A percentile compares a stretch with the other conserved stretches of the same genome.
phyloP scores from a whole-genome alignment of 2,329 filamentous ascomycete genomes.

The Xylaria digitata region DNA sequence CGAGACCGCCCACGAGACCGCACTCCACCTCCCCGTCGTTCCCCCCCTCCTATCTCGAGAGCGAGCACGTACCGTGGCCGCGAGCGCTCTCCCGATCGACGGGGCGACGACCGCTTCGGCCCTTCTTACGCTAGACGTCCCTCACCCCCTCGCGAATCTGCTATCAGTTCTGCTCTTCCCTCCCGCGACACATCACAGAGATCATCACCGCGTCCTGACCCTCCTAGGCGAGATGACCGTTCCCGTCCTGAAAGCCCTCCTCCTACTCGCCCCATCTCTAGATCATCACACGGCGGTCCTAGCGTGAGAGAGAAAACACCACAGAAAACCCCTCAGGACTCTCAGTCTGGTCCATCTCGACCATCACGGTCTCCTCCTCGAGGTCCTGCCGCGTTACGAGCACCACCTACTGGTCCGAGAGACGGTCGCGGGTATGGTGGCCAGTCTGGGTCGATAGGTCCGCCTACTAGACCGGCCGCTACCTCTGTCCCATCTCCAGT shows the following conservation, averaged over 20 bases:
- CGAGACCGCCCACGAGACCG: constrained; percentile 57
- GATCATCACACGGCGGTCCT: constrained; percentile 46
- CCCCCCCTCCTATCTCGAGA: constrained; percentile 54
- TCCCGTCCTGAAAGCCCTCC: constrained; percentile 59
- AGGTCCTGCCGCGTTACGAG: constrained; percentile 65
- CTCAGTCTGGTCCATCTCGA: constrained; percentile 41
- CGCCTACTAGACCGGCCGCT: constrained; percentile 49
- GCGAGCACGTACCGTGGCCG: constrained; percentile 64
- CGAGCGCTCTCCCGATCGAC: constrained; percentile 63
- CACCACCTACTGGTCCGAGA: constrained; percentile 62
- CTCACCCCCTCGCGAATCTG: constrained; percentile 62
- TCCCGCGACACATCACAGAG: constrained; percentile 63
- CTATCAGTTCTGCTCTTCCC: constrained; percentile 61
- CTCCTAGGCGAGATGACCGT: constrained; percentile 58
- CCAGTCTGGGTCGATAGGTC: constrained; percentile 47
- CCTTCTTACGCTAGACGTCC: constrained; percentile 56
- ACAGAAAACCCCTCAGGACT: constrained; percentile 42
- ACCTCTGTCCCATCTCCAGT: constrained; percentile 39
- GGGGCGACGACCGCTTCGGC: constrained; percentile 58
- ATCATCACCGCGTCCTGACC: constrained; percentile 64
- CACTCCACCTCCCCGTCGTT: constrained; percentile 50
- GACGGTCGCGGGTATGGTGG: constrained; percentile 51
- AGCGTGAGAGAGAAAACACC: constrained; percentile 46
- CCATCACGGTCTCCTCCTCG: constrained; percentile 62
- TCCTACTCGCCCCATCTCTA: constrained; percentile 47